Percentiles rank a stretch among this genome's conserved stretches.
phyloP scores from a whole-genome alignment of 352 stramenopile genomes.

The Globisporangium sylvaticum region DNA sequence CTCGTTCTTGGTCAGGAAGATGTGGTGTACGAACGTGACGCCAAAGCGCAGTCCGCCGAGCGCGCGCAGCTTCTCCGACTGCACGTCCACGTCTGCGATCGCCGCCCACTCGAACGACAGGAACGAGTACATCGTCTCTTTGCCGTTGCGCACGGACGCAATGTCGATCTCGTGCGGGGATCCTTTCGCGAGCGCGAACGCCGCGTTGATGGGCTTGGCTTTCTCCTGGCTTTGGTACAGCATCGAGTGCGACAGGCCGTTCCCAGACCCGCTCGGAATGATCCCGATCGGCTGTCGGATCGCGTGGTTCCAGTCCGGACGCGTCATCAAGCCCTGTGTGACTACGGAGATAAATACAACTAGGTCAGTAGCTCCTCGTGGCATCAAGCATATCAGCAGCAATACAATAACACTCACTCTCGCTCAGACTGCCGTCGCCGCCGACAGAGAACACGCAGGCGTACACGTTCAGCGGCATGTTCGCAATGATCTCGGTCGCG shows the following conservation, averaged over 20 bases:
- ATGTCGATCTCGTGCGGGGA: conserved; percentile 61
- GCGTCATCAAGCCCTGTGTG: conserved; percentile 71
- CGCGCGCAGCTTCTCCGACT: conserved; percentile 62
- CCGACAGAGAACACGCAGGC: conserved; percentile 69
- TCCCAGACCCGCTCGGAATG: conserved; percentile 57
- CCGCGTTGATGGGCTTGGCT: conserved; percentile 44
- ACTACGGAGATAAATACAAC: conserved; percentile 28
- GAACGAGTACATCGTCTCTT: conserved; percentile 71
- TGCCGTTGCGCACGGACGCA: conserved; percentile 51
- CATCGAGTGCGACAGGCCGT: conserved; percentile 66
- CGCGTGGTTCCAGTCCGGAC: conserved; percentile 60
- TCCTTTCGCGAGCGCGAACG: conserved; percentile 68
- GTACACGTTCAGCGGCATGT: conserved; percentile 45
- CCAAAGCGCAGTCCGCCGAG: conserved; percentile 68
- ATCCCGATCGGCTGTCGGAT: conserved; percentile 65
- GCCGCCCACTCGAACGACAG: conserved; percentile 80
- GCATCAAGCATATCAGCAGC: neutral
- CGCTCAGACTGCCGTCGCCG: conserved; percentile 65
- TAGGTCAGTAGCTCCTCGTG: neutral
- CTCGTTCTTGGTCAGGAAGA: conserved; percentile 44
- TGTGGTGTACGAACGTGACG: conserved; percentile 48
- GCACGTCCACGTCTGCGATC: conserved; percentile 80
- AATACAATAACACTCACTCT: conserved; percentile 33
- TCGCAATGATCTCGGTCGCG: conserved; percentile 46
- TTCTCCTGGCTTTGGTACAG: conserved; percentile 44